These are phyloP conservation scores for Mortierella sp. DNA, from an alignment of 371 early-diverging fungal species.

Conservation along the genomic window DNA sequence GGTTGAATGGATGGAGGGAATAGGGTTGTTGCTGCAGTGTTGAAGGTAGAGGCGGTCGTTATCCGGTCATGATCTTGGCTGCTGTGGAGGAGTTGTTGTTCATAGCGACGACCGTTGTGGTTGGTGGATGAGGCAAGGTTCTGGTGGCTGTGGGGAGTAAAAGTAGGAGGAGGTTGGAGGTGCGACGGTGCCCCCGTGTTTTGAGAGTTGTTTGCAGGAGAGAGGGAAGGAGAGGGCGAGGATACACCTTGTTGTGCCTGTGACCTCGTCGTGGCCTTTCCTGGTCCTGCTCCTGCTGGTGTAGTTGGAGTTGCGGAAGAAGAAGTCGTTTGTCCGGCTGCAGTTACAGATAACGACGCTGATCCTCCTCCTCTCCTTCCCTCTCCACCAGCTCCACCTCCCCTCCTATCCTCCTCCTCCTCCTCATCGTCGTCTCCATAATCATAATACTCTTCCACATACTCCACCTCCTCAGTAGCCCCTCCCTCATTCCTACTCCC, in stretches of 20 bases:
- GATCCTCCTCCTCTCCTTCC: not conserved
- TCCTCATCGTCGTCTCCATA: not conserved
- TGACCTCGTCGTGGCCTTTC: not conserved
- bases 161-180: not conserved
- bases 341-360: not conserved
- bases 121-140: not conserved
- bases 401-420: not conserved
- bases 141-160: not conserved
- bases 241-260: not conserved
- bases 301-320: not conserved
- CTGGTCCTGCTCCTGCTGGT: not conserved
- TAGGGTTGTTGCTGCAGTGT: not conserved
- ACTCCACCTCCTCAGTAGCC: not conserved
- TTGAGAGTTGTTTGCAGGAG: not conserved
- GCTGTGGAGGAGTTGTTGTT: not conserved
- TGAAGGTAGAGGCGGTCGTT: not conserved
- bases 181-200: not conserved
- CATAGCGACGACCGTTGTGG: not conserved
- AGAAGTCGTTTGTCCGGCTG: not conserved
- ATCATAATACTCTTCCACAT: conserved; percentile 2
- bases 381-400: not conserved
- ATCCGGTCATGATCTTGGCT: conserved; percentile 9
- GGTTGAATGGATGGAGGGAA: not conserved
- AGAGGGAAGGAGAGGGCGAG: not conserved
- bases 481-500: not conserved